Evolutionary conservation across 805 yeast species (phyloP).

Genomic region (Saccharomycopsis malanga): DNA sequence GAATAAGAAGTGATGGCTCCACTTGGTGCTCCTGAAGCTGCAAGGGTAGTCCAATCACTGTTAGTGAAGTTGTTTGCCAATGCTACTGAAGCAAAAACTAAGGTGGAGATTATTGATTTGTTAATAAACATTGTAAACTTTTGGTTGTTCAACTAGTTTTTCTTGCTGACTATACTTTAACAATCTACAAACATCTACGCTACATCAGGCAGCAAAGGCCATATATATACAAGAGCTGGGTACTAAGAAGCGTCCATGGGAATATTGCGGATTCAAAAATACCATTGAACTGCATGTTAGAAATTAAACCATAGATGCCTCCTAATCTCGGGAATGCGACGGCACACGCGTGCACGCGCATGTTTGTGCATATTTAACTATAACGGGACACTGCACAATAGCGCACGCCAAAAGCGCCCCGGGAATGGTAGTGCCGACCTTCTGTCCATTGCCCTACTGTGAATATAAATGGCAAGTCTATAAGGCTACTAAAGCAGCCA

Average conservation of each 20-base stretch:
- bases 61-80: slow-evolving; percentile 7
- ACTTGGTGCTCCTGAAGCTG: slow-evolving; percentile 33
- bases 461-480: too few relatives aligned
- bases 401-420: too few relatives aligned
- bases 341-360: background rate
- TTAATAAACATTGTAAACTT: slow-evolving; percentile 3
- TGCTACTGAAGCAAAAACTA: slow-evolving; percentile 6
- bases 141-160: background rate
- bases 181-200: background rate
- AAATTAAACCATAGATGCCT: background rate
- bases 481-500: too few relatives aligned
- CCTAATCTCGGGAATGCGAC: background rate
- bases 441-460: too few relatives aligned
- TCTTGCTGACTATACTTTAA: background rate
- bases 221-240: background rate
- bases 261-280: background rate
- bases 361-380: too few relatives aligned
- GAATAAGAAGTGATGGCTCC: slow-evolving; percentile 33
- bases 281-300: background rate
- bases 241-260: too few relatives aligned
- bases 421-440: too few relatives aligned
- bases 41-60: slow-evolving; percentile 34
- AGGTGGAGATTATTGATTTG: slow-evolving; percentile 1
- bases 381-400: too few relatives aligned
- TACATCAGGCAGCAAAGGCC: background rate